Evolutionary conservation across 2,329 filamentous ascomycete genomes (phyloP), one percentile per base, ranked within the genome.

Genomic region (Ilyonectria sp.): DNA sequence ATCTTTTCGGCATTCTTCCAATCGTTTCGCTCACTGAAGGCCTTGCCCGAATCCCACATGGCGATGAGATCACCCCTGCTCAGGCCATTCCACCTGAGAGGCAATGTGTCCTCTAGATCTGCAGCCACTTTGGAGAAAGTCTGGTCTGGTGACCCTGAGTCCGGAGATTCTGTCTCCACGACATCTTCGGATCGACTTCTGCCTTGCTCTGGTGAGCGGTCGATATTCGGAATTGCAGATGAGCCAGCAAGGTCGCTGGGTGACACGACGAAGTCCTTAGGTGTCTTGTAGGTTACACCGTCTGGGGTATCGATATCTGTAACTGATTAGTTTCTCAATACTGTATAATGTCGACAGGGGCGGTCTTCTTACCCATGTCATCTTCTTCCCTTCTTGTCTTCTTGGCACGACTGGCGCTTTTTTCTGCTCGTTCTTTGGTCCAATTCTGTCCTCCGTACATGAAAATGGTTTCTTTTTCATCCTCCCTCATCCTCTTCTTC

Each of bases 61-160:
- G 43, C 33, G 29, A 49, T 3, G 11, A 58, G 29, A 1, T 47
- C 10, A 23, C 40, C 8, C 2, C 47, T 53, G 13, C 15, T 21
- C 29, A 58, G 21, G 26, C 55, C 17, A 35, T 49, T 44, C 60
- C 55, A 35, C 9, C 44, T 11, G 43, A 55, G 47, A 11, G 47
- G 60, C n/a, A 56, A 52, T 13, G 23, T 17, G 11, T 21, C n/a
- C 2, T 26, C 44, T 1, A 13, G 11, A 19, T 6, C 31, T 17
- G n/a, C 56, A 26, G 21, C 21, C 21, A 26, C 23, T 26, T 26
- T 4, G 3, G 23, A 26, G 3, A 26, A 26, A 26, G 3, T 5
- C 3, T 26, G 4, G 23, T 26, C 23, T 5, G 3, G 5, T 26
- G 23, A 5, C 23, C 3, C 29, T n/a, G 6, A 19, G 6, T 17